phyloP scores from a whole-genome alignment of 2,329 filamentous ascomycete species.

The Grosmannia penicillata region DNA sequence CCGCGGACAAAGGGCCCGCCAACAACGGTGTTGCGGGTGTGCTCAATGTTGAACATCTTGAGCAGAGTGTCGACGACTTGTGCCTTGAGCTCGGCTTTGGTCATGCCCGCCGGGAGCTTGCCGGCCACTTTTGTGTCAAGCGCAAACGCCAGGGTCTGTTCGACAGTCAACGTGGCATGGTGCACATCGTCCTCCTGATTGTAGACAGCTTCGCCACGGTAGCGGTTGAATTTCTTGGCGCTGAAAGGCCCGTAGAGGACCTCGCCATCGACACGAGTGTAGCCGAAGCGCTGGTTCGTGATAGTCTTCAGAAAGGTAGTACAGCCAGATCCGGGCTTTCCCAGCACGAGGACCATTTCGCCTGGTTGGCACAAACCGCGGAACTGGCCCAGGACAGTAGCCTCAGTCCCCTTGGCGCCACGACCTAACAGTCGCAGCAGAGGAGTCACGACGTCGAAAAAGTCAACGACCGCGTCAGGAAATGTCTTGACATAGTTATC shows the following conservation, averaged over 20 bases:
- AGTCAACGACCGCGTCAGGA: conserved; percentile 60
- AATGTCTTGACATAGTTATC: conserved; percentile 64
- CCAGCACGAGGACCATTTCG: conserved; percentile 78
- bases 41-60: conserved; percentile 89
- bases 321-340: conserved; percentile 59
- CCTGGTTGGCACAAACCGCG: conserved; percentile 59
- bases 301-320: conserved; percentile 56
- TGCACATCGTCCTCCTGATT: conserved; percentile 80
- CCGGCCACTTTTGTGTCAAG: conserved; percentile 73
- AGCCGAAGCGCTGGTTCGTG: conserved; percentile 47
- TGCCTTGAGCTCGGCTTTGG: conserved; percentile 56
- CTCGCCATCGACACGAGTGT: conserved; percentile 45
- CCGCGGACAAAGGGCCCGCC: conserved; percentile 71
- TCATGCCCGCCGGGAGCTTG: conserved; percentile 61
- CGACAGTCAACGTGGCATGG: conserved; percentile 71
- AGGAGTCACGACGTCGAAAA: conserved; percentile 60
- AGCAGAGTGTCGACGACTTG: conserved; percentile 60
- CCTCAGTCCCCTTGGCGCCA: conserved; percentile 53
- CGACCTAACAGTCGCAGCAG: conserved; percentile 47
- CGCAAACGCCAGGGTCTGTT: conserved; percentile 75
- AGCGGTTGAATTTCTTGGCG: conserved; percentile 55
- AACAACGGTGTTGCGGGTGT: conserved; percentile 72
- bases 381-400: conserved; percentile 61
- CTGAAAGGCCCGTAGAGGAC: conserved; percentile 65
- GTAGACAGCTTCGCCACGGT: conserved; percentile 72